Evolutionary conservation across 2,329 filamentous ascomycete species (phyloP).

Genomic region (Diaporthe sp.): DNA sequence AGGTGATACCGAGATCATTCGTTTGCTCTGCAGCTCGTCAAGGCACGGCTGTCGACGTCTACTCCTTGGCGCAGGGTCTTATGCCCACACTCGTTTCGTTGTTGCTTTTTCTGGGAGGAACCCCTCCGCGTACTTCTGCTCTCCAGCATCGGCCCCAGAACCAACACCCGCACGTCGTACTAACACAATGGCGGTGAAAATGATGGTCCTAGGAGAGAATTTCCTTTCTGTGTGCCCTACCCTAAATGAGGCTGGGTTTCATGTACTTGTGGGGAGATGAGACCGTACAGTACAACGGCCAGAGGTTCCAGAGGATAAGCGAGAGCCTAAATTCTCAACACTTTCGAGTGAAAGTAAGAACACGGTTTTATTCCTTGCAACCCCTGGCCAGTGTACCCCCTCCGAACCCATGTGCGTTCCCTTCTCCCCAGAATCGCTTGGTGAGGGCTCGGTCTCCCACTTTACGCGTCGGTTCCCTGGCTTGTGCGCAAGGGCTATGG

Average conservation of each 20-base stretch:
- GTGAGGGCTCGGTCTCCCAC: not conserved
- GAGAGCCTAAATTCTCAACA: not conserved
- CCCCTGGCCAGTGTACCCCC: not conserved
- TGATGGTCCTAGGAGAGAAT: not conserved
- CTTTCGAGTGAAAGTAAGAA: conserved; percentile 14
- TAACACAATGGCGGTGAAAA: conserved; percentile 15
- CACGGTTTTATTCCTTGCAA: not conserved
- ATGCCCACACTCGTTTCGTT: not conserved
- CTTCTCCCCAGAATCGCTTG: not conserved
- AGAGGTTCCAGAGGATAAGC: not conserved
- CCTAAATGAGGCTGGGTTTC: not conserved
- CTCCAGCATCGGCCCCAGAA: not conserved
- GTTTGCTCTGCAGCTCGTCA: conserved; percentile 28
- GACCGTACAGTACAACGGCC: not conserved
- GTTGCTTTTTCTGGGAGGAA: conserved; percentile 25
- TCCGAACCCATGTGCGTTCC: not conserved
- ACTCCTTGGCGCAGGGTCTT: not conserved
- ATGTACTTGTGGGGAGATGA: not conserved
- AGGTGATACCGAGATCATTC: not conserved
- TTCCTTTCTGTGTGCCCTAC: not conserved
- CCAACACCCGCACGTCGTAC: not conserved
- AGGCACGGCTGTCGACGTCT: not conserved
- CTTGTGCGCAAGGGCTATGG: not conserved
- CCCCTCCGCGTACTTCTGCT: conserved; percentile 7
- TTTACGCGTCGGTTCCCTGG: conserved; percentile 25